Evolutionary conservation across 2,329 filamentous ascomycete species (phyloP).

Genomic region (Fusarium dimerum): DNA sequence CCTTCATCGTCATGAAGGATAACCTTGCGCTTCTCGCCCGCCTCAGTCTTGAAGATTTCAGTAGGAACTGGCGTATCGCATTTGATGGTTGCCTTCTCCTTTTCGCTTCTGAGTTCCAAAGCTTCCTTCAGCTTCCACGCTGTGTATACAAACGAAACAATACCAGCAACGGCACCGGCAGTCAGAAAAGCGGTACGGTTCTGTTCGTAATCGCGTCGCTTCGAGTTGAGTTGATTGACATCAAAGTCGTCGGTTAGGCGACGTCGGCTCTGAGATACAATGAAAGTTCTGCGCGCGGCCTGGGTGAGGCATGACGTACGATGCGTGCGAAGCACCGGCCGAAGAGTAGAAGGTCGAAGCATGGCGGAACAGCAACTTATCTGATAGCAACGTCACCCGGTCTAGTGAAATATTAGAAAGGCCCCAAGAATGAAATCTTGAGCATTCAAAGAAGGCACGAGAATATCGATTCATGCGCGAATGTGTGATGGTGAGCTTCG

Average conservation of each 20-base stretch:
- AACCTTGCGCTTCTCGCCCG: constrained; percentile 54
- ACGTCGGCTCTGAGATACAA: constrained; percentile 27
- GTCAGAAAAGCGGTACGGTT: constrained; percentile 54
- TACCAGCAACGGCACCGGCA: constrained; percentile 50
- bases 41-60: constrained; percentile 50
- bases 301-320: constrained; percentile 23
- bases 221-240: constrained; percentile 47
- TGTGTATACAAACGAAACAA: constrained; percentile 53
- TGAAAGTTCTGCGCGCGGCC: constrained; percentile 30
- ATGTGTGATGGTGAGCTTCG: constrained; percentile 10
- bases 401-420: background rate
- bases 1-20: constrained; percentile 69
- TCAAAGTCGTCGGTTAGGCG: constrained; percentile 52
- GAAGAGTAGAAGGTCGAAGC: constrained; percentile 34
- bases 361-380: constrained; percentile 13
- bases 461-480: background rate
- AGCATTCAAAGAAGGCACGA: no score
- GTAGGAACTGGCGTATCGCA: constrained; percentile 41
- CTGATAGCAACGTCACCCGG: background rate
- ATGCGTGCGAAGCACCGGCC: constrained; percentile 29
- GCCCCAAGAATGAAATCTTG: background rate
- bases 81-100: constrained; percentile 44
- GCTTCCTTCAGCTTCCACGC: constrained; percentile 52
- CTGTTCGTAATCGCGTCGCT: constrained; percentile 51
- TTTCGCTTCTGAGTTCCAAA: constrained; percentile 34